phyloP scores from a whole-genome alignment of 768 basidiomycete species.

The Rhizopogon salebrosus region DNA sequence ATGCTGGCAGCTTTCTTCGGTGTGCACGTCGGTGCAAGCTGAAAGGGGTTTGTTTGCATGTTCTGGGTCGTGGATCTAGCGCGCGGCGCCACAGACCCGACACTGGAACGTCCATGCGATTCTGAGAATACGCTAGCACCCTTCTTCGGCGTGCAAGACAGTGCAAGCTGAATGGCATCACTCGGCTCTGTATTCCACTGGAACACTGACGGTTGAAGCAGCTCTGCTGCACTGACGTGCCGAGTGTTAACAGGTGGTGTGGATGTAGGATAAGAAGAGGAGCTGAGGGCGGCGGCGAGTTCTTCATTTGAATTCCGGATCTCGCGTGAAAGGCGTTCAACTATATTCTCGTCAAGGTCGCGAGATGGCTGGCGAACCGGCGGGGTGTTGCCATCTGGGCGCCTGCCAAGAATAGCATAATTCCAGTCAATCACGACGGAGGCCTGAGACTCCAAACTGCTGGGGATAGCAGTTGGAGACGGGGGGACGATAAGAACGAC shows the following conservation, averaged over 20 bases:
- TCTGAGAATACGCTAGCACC: conserved; percentile 9
- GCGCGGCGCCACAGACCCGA: conserved; percentile 11
- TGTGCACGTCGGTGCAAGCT: too few species aligned
- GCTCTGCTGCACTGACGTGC: conserved; percentile 18
- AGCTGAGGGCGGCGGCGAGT: conserved; percentile 4
- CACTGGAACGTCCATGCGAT: conserved; percentile 15
- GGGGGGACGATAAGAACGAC: conserved; percentile 46
- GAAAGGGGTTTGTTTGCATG: too few species aligned
- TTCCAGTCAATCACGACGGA: too few species aligned
- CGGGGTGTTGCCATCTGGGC: conserved; percentile 14
- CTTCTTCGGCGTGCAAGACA: conserved; percentile 4
- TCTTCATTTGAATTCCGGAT: conserved; percentile 14
- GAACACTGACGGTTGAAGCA: conserved; percentile 15
- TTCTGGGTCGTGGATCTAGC: conserved; percentile 13
- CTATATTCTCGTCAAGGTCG: too few species aligned
- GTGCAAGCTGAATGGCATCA: not conserved
- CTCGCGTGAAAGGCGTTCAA: conserved; percentile 17
- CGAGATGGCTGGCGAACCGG: conserved; percentile 19
- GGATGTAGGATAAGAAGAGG: not conserved
- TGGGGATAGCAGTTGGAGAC: conserved; percentile 30
- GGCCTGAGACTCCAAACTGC: too few species aligned
- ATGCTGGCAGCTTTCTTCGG: too few species aligned
- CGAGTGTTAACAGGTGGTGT: conserved; percentile 7
- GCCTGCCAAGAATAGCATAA: too few species aligned
- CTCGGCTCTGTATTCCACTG: not conserved